Evolutionary conservation across 768 basidiomycete species (phyloP), one percentile per base, ranked within the genome.

Genomic region (Paxillus rubicundulus): DNA sequence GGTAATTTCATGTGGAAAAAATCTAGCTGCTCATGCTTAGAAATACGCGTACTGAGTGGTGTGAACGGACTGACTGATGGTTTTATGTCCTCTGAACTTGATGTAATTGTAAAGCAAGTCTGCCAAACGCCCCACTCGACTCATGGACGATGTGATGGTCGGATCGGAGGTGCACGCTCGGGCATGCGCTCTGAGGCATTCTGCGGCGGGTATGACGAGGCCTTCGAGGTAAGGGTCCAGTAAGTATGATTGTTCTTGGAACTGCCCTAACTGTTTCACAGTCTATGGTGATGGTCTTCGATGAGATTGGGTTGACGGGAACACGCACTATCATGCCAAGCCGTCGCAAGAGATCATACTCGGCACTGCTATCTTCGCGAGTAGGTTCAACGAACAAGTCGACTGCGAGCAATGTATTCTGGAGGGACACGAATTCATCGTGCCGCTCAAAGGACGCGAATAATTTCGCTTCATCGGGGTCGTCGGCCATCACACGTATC

Each of bases 241-340:
- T 3, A 99, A 80, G 67, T 93, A 91, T 2, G 94, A 78, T 59
- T 96, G 92, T 55, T 98, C 95, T 67, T 96, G 94, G 64, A 96
- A 98, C 64, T 86, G 82, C 64, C 82, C 82, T 27, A 98, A 79
- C 96, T 98, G 49, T 16, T 56, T 46, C 21, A 52, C 6, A 53
- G 40, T 42, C 14, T 24, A 55, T 17, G 28, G 52, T 42, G 42
- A 36, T 1, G 20, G 2, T 12, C 30, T 38, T 9, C 32, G 43
- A 49, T 28, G 33, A 52, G 28, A 53, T 12, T 28, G 40, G 17
- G 47, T 56, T 40, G 27, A 52, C 8, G 34, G 37, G n/a, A 2
- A 44, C 16, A 73, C 83, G 62, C 67, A 87, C 86, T 50, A 83
- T 82, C 38, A 70, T 49, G 10, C 57, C 63, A 9, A 87, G 69